Conservation (phyloP, 139 green algal species). For the Nannochloris sp. region DNA sequence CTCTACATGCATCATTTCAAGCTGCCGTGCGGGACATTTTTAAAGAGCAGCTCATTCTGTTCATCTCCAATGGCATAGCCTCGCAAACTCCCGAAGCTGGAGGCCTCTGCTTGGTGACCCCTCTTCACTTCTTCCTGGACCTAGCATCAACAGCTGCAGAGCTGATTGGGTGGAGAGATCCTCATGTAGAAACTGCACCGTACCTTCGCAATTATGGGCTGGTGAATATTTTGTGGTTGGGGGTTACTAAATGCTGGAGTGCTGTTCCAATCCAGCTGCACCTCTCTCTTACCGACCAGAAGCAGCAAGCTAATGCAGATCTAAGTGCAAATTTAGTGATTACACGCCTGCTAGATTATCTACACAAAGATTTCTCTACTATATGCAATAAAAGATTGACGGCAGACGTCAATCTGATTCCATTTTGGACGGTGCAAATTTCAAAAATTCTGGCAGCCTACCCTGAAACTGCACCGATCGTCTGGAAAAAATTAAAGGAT, state of each 20-base stretch:
- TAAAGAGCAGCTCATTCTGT: neutral
- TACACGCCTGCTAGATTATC: neutral
- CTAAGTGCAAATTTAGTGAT: neutral
- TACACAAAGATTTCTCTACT: neutral
- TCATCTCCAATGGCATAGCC: neutral
- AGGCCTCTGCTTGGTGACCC: constrained; percentile 3
- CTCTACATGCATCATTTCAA: neutral
- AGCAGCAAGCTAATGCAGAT: too few species aligned
- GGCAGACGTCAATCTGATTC: constrained; percentile 13
- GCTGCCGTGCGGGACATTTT: constrained; percentile 3
- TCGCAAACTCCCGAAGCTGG: too few species aligned
- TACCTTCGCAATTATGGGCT: constrained; percentile 17
- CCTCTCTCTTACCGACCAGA: neutral
- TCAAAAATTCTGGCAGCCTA: neutral
- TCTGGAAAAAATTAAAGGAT: neutral
- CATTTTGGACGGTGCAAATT: constrained; percentile 17
- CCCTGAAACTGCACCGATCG: constrained; percentile 1
- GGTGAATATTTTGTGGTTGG: constrained; percentile 21
- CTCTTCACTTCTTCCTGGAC: neutral
- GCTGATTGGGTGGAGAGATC: constrained; percentile 11
- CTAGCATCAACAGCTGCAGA: constrained; percentile 1
- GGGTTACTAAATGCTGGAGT: constrained; percentile 4
- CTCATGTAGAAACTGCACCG: neutral
- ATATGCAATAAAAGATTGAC: neutral
- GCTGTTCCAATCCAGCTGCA: neutral